A percentile compares a stretch with the other conserved stretches of the same genome.
Evolutionary conservation across 2,329 filamentous ascomycete species (phyloP).

Genomic region (Calycina herbarum): DNA sequence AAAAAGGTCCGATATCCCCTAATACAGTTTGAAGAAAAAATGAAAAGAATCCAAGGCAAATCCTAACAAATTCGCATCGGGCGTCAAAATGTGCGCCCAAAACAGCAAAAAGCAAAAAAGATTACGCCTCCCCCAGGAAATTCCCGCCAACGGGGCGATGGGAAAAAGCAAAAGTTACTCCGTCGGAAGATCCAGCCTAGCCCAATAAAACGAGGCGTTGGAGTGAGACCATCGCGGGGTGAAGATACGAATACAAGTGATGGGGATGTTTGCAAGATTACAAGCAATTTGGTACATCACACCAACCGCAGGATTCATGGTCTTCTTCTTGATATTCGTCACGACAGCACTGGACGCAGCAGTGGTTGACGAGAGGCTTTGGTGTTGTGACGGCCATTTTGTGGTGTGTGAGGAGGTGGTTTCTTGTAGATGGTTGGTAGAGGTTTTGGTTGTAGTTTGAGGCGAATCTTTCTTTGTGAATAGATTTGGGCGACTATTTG

Average conservation of each 20-base stretch:
- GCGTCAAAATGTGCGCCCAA: neutral
- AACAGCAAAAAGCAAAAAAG: neutral
- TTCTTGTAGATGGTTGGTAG: neutral
- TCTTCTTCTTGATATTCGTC: constrained; percentile 48
- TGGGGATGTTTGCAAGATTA: constrained; percentile 24
- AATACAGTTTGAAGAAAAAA: neutral
- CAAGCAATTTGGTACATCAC: constrained; percentile 43
- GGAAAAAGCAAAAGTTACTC: neutral
- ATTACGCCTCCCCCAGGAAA: neutral
- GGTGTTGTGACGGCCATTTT: constrained; percentile 46
- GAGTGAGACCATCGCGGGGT: no score
- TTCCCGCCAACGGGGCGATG: neutral
- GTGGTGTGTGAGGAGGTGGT: neutral
- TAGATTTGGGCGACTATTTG: neutral
- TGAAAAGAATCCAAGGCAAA: neutral
- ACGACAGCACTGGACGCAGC: constrained; percentile 55
- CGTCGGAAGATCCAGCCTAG: neutral
- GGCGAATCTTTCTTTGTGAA: neutral
- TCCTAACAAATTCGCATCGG: no score
- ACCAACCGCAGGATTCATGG: constrained; percentile 52
- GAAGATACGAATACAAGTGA: no score
- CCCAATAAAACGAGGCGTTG: no score
- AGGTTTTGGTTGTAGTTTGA: neutral
- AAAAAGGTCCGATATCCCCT: neutral
- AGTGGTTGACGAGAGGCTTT: constrained; percentile 48